These are phyloP conservation scores for Agaricus sinodeliciosus DNA, from an alignment of 768 basidiomycete species.

Conservation along the genomic window DNA sequence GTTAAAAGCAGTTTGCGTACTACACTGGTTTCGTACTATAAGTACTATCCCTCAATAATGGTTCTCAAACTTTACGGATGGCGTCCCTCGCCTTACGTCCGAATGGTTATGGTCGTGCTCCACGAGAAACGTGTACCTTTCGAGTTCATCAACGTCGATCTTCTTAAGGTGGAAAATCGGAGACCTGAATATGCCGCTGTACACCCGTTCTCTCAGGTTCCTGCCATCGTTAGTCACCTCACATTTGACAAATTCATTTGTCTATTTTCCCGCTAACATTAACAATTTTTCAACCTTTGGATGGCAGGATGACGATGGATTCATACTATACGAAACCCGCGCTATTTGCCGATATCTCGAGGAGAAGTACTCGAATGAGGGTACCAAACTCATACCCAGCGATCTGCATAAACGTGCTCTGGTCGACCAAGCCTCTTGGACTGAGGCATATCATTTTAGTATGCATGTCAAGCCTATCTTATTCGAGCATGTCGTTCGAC, in stretches of 20 bases:
- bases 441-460: slow-evolving; percentile 43
- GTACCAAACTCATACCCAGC: slow-evolving; percentile 37
- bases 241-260: too few species aligned
- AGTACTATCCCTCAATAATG: background rate
- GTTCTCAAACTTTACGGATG: slow-evolving; percentile 28
- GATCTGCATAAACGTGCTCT: slow-evolving; percentile 23
- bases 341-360: slow-evolving; percentile 49
- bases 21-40: too few species aligned
- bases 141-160: slow-evolving; percentile 35
- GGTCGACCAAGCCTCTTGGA: slow-evolving; percentile 33
- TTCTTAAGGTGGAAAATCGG: slow-evolving; percentile 36
- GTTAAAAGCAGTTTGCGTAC: too few species aligned
- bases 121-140: slow-evolving; percentile 47
- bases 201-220: background rate
- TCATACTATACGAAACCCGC: slow-evolving; percentile 47
- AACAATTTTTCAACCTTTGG: background rate
- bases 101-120: slow-evolving; percentile 36
- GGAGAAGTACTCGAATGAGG: slow-evolving; percentile 39
- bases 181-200: background rate
- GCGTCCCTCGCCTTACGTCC: slow-evolving; percentile 33
- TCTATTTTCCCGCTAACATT: background rate
- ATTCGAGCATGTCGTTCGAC: slow-evolving; percentile 12
- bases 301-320: slow-evolving; percentile 42
- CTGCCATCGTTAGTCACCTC: background rate
- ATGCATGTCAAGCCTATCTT: slow-evolving; percentile 23